Conservation (phyloP, 176 grass and related monocot species). For the Hyparrhenia diplandra region DNA sequence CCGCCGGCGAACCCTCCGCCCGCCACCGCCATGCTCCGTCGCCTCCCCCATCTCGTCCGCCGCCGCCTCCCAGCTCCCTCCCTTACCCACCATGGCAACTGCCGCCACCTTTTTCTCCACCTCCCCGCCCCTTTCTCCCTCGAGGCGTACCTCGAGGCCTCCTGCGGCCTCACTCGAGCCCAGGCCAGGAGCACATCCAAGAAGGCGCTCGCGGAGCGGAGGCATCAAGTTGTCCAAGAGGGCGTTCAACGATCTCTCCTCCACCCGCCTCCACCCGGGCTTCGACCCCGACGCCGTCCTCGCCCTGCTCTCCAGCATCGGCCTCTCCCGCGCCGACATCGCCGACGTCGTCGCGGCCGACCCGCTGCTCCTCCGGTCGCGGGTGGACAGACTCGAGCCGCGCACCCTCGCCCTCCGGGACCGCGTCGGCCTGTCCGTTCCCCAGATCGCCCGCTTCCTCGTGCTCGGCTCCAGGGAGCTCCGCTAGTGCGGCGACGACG, state of each 20-base stretch:
- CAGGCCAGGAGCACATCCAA: neutral
- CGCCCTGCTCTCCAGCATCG: no score
- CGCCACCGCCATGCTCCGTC: no score
- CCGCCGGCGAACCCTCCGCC: no score
- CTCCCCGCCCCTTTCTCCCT: no score
- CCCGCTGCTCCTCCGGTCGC: no score
- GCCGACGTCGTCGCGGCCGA: neutral
- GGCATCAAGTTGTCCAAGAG: neutral
- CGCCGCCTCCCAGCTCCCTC: no score
- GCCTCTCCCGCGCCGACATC: no score
- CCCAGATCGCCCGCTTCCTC: neutral
- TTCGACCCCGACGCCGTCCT: slow-evolving; percentile 20
- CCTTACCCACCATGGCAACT: no score
- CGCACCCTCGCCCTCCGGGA: neutral
- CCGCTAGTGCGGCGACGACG: neutral
- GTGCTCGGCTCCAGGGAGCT: neutral
- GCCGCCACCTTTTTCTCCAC: no score
- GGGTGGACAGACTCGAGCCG: no score
- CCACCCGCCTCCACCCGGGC: neutral
- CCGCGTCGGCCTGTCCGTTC: neutral
- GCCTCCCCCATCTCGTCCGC: no score
- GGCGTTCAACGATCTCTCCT: neutral
- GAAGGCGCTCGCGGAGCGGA: neutral
- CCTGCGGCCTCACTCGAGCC: slow-evolving; percentile 21
- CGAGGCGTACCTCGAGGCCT: neutral